These are phyloP conservation scores for Parasarocladium wereldwijsianum DNA, from an alignment of 2,329 filamentous ascomycete species.

Conservation along the genomic window DNA sequence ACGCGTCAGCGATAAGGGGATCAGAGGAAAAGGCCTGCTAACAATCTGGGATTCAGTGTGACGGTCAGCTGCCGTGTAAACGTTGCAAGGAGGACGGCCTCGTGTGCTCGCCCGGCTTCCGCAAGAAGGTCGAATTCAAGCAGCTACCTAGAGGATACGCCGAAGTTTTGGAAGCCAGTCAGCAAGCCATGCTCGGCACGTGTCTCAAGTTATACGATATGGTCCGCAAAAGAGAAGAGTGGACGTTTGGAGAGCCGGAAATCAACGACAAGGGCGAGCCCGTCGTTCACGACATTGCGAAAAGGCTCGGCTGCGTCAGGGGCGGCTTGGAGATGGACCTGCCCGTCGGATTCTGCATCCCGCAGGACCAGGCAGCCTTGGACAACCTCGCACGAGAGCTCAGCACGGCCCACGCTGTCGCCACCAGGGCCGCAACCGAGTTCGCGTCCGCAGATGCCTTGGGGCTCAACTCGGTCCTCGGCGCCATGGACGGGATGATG, in stretches of 20 bases:
- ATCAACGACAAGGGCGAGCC: conserved; percentile 48
- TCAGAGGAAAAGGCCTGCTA: conserved; percentile 8
- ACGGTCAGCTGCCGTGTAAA: conserved; percentile 52
- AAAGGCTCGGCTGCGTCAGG: conserved; percentile 48
- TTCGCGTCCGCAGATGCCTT: no score
- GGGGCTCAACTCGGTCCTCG: no score
- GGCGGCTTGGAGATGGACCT: conserved; percentile 46
- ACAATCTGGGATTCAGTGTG: conserved; percentile 32
- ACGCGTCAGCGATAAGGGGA: conserved; percentile 6
- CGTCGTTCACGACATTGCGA: conserved; percentile 50
- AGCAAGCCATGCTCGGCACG: conserved; percentile 48
- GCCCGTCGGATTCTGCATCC: conserved; percentile 42
- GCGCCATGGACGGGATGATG: no score
- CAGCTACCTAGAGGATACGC: conserved; percentile 50
- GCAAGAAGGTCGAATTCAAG: conserved; percentile 57
- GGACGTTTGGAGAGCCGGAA: conserved; percentile 49
- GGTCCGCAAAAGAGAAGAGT: conserved; percentile 41
- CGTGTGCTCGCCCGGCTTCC: conserved; percentile 46
- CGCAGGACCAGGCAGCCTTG: conserved; percentile 45
- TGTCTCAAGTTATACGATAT: conserved; percentile 52
- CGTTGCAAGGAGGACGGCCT: conserved; percentile 51
- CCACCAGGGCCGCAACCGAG: conserved; percentile 12
- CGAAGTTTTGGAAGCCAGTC: conserved; percentile 50
- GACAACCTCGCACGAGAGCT: conserved; percentile 40
- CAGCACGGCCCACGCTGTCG: no score